phyloP scores from a whole-genome alignment of 2,329 filamentous ascomycete genomes.

The Davidsoniella australis region DNA sequence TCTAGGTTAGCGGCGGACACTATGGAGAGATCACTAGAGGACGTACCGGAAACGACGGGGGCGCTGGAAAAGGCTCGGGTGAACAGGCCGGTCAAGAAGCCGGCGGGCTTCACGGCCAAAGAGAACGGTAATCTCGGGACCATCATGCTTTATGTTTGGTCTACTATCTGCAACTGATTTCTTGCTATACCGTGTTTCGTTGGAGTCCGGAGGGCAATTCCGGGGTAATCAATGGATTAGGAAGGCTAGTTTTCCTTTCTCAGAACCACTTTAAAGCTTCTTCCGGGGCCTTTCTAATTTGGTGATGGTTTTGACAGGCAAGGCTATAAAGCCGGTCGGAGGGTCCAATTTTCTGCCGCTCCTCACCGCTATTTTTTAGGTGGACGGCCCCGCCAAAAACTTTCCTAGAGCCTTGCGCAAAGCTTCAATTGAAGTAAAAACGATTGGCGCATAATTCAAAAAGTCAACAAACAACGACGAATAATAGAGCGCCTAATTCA shows the following conservation, averaged over 20 bases:
- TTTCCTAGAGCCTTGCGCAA: slow-evolving; percentile 5
- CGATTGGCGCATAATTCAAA: background rate
- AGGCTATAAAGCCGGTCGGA: background rate
- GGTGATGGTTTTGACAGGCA: background rate
- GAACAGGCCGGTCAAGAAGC: slow-evolving; percentile 5
- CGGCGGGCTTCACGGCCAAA: slow-evolving; percentile 3
- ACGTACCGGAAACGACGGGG: background rate
- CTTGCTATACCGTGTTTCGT: background rate
- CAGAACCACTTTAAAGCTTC: background rate
- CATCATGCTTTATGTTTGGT: background rate
- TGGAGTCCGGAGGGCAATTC: no score
- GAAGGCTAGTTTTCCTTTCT: background rate
- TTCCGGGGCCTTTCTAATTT: background rate
- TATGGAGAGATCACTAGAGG: background rate
- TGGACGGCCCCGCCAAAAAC: slow-evolving; percentile 11
- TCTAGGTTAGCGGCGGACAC: slow-evolving; percentile 2
- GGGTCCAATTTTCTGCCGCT: slow-evolving; percentile 5
- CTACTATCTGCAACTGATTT: background rate
- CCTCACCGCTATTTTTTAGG: slow-evolving; percentile 2
- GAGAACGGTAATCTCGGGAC: slow-evolving; percentile 5
- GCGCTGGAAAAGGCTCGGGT: slow-evolving; percentile 7
- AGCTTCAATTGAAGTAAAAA: background rate
- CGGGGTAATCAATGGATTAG: no score
- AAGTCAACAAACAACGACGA: background rate
- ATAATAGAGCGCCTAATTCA: background rate